Conservation (phyloP, 257 asterid genomes). For the Orobanche coerulescens region DNA sequence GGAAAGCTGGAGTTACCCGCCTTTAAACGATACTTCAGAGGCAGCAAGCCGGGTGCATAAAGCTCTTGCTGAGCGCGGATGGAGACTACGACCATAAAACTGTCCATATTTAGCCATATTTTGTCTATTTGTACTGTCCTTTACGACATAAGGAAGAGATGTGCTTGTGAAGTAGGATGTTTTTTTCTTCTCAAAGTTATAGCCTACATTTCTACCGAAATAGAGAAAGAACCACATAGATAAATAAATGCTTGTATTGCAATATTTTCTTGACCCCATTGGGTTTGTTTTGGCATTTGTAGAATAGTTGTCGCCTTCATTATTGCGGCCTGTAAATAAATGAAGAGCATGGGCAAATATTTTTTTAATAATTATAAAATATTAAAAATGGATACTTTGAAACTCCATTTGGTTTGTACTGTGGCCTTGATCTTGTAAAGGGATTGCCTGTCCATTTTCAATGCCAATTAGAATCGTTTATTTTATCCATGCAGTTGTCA, state of each 20-base stretch:
- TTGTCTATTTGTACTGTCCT: constrained; percentile 12
- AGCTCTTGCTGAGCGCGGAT: constrained; percentile 84
- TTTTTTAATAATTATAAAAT: too few relatives aligned
- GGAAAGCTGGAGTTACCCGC: constrained; percentile 96
- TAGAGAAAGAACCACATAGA: constrained; percentile 19
- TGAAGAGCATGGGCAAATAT: too few relatives aligned
- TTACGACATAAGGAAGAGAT: not conserved
- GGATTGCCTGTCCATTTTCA: too few relatives aligned
- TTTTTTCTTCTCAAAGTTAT: not conserved
- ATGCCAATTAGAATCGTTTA: too few relatives aligned
- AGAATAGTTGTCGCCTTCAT: constrained; percentile 26
- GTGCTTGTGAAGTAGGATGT: not conserved
- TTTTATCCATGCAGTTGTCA: too few relatives aligned
- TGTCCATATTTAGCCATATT: too few relatives aligned
- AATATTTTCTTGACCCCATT: constrained; percentile 25
- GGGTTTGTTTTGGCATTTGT: constrained; percentile 32
- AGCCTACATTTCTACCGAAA: not conserved
- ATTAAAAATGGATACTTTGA: too few relatives aligned
- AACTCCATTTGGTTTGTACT: too few relatives aligned
- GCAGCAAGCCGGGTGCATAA: constrained; percentile 74
- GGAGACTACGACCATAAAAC: constrained; percentile 63
- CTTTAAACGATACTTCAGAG: constrained; percentile 73
- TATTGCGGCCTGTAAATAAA: not conserved
- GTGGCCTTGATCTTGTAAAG: too few relatives aligned
- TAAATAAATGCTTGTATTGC: constrained; percentile 17